A percentile compares a stretch with the other conserved stretches of the same genome.
Evolutionary conservation across 305 asterid genomes (phyloP).

Genomic region (Ajuga reptans): DNA sequence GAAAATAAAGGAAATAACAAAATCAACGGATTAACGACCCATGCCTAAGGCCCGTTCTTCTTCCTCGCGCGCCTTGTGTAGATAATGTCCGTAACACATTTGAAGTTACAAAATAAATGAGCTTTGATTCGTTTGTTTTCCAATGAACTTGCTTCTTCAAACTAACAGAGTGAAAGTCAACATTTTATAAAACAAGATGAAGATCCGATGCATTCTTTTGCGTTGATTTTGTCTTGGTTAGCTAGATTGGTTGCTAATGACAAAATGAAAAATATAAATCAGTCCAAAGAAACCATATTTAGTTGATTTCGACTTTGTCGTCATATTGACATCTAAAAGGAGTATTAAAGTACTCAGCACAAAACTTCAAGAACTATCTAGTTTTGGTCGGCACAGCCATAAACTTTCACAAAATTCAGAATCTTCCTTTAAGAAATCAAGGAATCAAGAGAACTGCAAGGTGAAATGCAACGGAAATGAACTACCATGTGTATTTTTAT

Average conservation of each 20-base stretch:
- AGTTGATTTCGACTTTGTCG: neutral
- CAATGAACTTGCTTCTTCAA: neutral
- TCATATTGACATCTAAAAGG: neutral
- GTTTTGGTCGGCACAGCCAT: neutral
- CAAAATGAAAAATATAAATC: neutral
- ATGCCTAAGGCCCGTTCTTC: too few relatives aligned
- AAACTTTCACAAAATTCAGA: neutral
- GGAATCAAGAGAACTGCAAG: neutral
- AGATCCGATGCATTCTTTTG: neutral
- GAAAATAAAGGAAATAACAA: too few relatives aligned
- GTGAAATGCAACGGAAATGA: neutral
- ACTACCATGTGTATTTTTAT: conserved; percentile 14
- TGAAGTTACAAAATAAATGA: too few relatives aligned
- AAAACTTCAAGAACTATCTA: neutral
- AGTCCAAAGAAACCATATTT: neutral
- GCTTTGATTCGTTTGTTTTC: neutral
- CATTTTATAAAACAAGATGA: neutral
- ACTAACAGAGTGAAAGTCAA: neutral
- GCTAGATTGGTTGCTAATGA: neutral
- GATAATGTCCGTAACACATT: too few relatives aligned
- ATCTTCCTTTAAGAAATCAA: neutral
- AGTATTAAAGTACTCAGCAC: too few relatives aligned
- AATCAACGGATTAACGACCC: too few relatives aligned
- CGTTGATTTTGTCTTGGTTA: neutral
- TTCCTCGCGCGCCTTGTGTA: too few relatives aligned